A percentile compares a stretch with the other conserved stretches of the same genome.
Evolutionary conservation across 768 basidiomycete species (phyloP).

Genomic region (Solioccasus polychromus): DNA sequence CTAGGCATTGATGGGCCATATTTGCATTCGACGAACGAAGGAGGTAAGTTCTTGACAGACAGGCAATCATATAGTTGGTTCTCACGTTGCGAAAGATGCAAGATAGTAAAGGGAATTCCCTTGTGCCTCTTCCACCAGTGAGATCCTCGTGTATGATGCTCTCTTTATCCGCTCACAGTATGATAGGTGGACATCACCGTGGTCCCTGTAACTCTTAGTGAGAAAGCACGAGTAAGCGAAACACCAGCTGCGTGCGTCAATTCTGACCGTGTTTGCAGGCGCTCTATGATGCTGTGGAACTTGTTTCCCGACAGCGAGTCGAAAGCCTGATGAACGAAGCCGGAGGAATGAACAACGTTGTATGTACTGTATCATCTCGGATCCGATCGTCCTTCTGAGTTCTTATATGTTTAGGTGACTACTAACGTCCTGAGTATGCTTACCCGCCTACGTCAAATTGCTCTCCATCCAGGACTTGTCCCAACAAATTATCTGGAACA

Average conservation of each 20-base stretch:
- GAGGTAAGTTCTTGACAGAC: slow-evolving; percentile 44
- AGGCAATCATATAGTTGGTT: not conserved
- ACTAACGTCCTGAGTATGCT: slow-evolving; percentile 76
- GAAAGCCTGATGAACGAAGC: slow-evolving; percentile 46
- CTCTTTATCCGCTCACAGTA: slow-evolving; percentile 4
- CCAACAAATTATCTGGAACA: slow-evolving; percentile 70
- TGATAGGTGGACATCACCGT: slow-evolving; percentile 72
- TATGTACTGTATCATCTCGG: slow-evolving; percentile 20
- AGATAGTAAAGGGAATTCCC: slow-evolving; percentile 66
- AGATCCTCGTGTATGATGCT: slow-evolving; percentile 5
- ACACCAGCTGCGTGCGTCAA: not conserved
- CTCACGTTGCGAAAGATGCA: slow-evolving; percentile 61
- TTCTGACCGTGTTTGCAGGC: slow-evolving; percentile 33
- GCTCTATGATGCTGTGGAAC: slow-evolving; percentile 70
- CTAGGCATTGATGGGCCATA: slow-evolving; percentile 73
- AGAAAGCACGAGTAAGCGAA: slow-evolving; percentile 58
- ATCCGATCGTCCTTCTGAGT: not conserved
- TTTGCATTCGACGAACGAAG: slow-evolving; percentile 81
- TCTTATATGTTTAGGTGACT: slow-evolving; percentile 44
- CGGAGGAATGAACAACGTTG: slow-evolving; percentile 41
- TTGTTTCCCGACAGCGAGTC: slow-evolving; percentile 59
- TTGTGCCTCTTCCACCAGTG: slow-evolving; percentile 76
- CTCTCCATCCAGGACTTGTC: slow-evolving; percentile 73
- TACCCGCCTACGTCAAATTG: slow-evolving; percentile 83
- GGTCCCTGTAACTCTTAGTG: slow-evolving; percentile 62